phyloP scores from a whole-genome alignment of 2,329 filamentous ascomycete genomes.

The Scedosporium minutisporum region DNA sequence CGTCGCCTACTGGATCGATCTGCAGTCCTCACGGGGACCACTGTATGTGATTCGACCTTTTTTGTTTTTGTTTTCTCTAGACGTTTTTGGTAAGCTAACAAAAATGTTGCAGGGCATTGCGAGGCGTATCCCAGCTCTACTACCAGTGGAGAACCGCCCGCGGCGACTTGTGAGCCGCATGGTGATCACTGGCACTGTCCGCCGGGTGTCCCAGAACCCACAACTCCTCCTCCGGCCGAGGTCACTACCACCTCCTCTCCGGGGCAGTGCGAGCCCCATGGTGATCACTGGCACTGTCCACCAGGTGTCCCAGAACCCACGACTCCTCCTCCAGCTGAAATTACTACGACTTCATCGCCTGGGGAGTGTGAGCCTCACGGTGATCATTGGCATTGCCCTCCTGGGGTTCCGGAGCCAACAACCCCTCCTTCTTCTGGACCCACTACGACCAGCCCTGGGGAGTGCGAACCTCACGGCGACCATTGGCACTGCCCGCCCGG shows the following conservation, averaged over 20 bases:
- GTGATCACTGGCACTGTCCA: slow-evolving; percentile 12
- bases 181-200: slow-evolving; percentile 10
- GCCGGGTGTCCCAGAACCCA: slow-evolving; percentile 1
- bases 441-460: not conserved
- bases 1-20: slow-evolving; percentile 12
- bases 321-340: slow-evolving; percentile 6
- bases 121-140: slow-evolving; percentile 4
- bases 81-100: not conserved
- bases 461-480: slow-evolving; percentile 8
- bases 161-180: slow-evolving; percentile 5
- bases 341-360: not conserved
- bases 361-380: slow-evolving; percentile 6
- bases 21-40: slow-evolving; percentile 9
- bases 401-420: slow-evolving; percentile 10
- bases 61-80: too few species aligned
- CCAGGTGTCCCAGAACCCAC: slow-evolving; percentile 10
- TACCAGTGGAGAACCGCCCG: not conserved
- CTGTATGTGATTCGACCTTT: not conserved
- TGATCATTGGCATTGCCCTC: slow-evolving; percentile 12
- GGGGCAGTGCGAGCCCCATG: slow-evolving; percentile 9
- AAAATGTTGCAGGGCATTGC: slow-evolving; percentile 9
- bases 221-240: not conserved
- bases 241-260: not conserved
- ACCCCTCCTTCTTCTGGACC: slow-evolving; percentile 7
- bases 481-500: slow-evolving; percentile 13